Conservation (phyloP, 2,329 filamentous ascomycete species). For the Drechslerella dactyloides region DNA sequence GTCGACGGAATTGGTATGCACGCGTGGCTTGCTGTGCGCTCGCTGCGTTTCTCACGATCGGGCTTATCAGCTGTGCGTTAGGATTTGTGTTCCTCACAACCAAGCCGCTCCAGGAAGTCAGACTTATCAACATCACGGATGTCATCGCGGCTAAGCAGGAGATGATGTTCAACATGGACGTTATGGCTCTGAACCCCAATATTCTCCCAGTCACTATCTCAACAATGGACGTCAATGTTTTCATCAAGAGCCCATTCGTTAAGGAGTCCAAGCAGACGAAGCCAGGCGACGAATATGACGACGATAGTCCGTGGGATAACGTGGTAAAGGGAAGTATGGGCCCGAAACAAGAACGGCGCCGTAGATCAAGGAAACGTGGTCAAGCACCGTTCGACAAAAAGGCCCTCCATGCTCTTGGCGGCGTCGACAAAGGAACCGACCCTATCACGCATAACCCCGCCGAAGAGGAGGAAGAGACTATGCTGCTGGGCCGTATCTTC, state of each 20-base stretch:
- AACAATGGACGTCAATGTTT: constrained; percentile 87
- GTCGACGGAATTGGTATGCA: constrained; percentile 68
- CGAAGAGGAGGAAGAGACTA: constrained; percentile 74
- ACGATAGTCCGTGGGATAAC: constrained; percentile 37
- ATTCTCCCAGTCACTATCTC: constrained; percentile 85
- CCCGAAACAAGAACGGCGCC: constrained; percentile 20
- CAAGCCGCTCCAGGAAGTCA: constrained; percentile 79
- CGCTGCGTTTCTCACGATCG: constrained; percentile 77
- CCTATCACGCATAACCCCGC: constrained; percentile 63
- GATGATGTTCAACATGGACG: constrained; percentile 88
- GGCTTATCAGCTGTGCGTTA: constrained; percentile 83
- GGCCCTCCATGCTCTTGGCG: constrained; percentile 43
- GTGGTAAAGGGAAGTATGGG: constrained; percentile 16
- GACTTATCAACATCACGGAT: constrained; percentile 80
- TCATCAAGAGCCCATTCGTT: constrained; percentile 90
- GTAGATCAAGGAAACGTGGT: neutral
- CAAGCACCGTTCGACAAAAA: constrained; percentile 3
- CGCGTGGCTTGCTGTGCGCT: constrained; percentile 86
- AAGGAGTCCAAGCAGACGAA: constrained; percentile 63
- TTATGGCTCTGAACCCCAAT: constrained; percentile 90
- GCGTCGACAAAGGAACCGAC: constrained; percentile 57
- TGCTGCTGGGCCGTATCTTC: constrained; percentile 87
- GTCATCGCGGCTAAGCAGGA: constrained; percentile 93
- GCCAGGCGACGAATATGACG: constrained; percentile 31
- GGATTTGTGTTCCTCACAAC: constrained; percentile 91